These are phyloP conservation scores for Boechera retrofracta DNA, from an alignment of 345 rosid species.

Conservation along the genomic window DNA sequence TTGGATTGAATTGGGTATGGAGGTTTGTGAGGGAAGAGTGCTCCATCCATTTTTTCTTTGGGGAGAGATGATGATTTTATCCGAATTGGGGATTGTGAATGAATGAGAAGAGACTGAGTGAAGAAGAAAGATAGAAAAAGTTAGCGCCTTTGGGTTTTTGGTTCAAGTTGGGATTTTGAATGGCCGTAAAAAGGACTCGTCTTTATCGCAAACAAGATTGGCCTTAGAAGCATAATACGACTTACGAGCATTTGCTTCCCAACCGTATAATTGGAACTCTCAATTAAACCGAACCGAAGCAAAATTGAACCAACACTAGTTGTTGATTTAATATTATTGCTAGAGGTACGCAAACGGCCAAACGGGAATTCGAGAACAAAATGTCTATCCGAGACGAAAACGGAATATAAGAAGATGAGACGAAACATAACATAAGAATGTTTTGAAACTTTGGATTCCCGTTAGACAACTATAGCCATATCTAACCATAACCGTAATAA, in stretches of 20 bases:
- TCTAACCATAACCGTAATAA: neutral
- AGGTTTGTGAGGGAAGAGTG: slow-evolving; percentile 69
- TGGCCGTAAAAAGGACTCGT: slow-evolving; percentile 36
- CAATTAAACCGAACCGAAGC: neutral
- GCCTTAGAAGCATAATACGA: neutral
- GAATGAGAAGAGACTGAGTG: too few relatives aligned
- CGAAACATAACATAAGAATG: too few relatives aligned
- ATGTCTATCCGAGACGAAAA: too few relatives aligned
- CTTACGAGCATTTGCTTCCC: slow-evolving; percentile 2
- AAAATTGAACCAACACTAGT: neutral
- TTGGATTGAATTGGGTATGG: slow-evolving; percentile 54
- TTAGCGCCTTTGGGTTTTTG: slow-evolving; percentile 30
- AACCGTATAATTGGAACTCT: neutral
- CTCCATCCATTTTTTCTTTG: slow-evolving; percentile 66
- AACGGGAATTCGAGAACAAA: too few relatives aligned
- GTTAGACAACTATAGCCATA: too few relatives aligned
- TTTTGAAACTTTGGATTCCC: too few relatives aligned
- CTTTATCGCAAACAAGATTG: slow-evolving; percentile 28
- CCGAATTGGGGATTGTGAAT: slow-evolving; percentile 20
- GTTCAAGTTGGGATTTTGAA: slow-evolving; percentile 13
- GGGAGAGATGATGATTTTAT: slow-evolving; percentile 6
- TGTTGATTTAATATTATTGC: too few relatives aligned
- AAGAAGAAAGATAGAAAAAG: neutral
- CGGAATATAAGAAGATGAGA: too few relatives aligned
- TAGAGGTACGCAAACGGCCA: too few relatives aligned